Conservation (phyloP, 176 grass and related monocot genomes). For the Neostapfia colusana region DNA sequence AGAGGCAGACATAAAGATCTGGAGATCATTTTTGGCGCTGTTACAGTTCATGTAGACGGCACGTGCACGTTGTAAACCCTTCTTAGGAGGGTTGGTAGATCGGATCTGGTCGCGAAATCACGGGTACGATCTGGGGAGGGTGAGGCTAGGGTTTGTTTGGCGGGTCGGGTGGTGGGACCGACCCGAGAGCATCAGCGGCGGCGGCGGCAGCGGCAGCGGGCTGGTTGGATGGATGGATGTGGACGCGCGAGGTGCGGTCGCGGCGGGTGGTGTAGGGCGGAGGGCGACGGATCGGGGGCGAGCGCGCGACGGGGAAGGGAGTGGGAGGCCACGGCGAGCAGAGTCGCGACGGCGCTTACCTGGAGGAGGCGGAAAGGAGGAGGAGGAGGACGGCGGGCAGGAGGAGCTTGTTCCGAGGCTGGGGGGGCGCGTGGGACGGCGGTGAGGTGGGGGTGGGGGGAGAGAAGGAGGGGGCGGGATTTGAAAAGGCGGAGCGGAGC, state of each 20-base stretch:
- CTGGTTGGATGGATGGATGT: not conserved
- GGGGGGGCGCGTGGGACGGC: not conserved
- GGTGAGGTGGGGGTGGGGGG: not conserved
- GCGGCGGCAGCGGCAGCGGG: no score
- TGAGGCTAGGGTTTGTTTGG: slow-evolving; percentile 11
- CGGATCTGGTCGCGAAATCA: slow-evolving; percentile 1
- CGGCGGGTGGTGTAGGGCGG: not conserved
- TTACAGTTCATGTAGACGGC: not conserved
- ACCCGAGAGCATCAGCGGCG: accelerated
- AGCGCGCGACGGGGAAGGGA: not conserved
- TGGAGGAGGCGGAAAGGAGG: not conserved
- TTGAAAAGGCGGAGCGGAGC: slow-evolving; percentile 6
- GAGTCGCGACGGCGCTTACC: slow-evolving; percentile 5
- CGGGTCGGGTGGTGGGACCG: not conserved
- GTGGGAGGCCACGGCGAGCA: not conserved
- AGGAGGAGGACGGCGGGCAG: not conserved
- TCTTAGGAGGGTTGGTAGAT: no score
- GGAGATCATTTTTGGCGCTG: not conserved
- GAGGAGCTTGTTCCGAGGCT: not conserved
- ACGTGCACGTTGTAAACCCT: not conserved
- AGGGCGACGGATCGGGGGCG: not conserved
- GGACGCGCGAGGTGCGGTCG: not conserved
- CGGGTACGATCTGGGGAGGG: not conserved
- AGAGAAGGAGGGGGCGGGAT: not conserved
- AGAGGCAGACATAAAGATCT: not conserved